Percentiles rank a stretch among this genome's conserved stretches.
Conservation (phyloP, 2,329 filamentous ascomycete species). For the Verticillium nonalfalfae region DNA sequence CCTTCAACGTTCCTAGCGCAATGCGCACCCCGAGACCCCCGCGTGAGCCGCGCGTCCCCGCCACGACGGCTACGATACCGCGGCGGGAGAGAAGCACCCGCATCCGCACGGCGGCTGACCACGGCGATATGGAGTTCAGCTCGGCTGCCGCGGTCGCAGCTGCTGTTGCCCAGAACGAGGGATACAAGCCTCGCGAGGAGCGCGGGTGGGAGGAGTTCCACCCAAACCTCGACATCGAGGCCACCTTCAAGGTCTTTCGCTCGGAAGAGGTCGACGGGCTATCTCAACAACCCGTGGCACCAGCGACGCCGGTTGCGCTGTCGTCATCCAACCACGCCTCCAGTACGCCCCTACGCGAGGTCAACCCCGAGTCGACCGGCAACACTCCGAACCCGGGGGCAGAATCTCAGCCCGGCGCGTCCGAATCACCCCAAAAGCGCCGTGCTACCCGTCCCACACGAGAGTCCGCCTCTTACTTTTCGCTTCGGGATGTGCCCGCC, state of each 20-base stretch:
- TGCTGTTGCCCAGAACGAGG: conserved; percentile 83
- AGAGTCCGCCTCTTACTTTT: conserved; percentile 47
- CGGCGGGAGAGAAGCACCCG: conserved; percentile 53
- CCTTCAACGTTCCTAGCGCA: conserved; percentile 32
- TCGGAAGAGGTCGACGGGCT: conserved; percentile 82
- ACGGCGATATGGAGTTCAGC: conserved; percentile 66
- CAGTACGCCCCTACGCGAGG: conserved; percentile 39
- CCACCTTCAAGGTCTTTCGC: conserved; percentile 68
- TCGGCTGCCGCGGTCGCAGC: conserved; percentile 86
- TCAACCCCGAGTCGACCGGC: conserved; percentile 33
- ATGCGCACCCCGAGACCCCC: conserved; percentile 18
- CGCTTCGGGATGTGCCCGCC: conserved; percentile 32
- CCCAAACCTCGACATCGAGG: conserved; percentile 86
- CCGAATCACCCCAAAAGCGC: conserved; percentile 32
- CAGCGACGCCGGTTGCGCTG: conserved; percentile 24
- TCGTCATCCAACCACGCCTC: conserved; percentile 24
- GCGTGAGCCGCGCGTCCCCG: conserved; percentile 13
- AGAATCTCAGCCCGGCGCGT: conserved; percentile 20
- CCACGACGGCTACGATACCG: conserved; percentile 29
- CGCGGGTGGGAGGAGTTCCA: conserved; percentile 98
- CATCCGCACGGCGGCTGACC: conserved; percentile 46
- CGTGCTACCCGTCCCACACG: conserved; percentile 40
- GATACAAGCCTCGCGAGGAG: conserved; percentile 96
- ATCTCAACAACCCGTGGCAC: conserved; percentile 29
- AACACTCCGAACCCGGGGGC: conserved; percentile 30